These are phyloP conservation scores for Hypoxylon sp. DNA, from an alignment of 2,329 filamentous ascomycete genomes.

Conservation along the genomic window DNA sequence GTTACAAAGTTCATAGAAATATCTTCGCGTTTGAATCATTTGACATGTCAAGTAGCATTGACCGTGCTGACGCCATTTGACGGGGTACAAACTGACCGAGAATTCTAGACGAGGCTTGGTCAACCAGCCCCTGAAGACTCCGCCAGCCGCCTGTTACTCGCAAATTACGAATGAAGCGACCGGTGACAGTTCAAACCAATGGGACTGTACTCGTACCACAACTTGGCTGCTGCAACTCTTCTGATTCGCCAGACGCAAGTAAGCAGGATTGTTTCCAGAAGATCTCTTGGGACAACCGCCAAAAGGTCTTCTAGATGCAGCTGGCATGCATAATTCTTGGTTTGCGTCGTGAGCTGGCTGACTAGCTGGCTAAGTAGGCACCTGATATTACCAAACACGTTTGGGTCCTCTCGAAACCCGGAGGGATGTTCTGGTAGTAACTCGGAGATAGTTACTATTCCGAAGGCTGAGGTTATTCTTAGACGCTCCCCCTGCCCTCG, in stretches of 20 bases:
- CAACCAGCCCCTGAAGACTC: slow-evolving; percentile 1
- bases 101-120: slow-evolving; percentile 1
- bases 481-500: no score
- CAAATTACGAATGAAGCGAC: slow-evolving; percentile 8
- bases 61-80: slow-evolving; percentile 14
- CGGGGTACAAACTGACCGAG: slow-evolving; percentile 16
- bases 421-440: no score
- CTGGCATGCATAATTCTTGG: slow-evolving; percentile 3
- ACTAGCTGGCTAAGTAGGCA: no score
- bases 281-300: background rate
- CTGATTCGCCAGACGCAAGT: slow-evolving; percentile 8
- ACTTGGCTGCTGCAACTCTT: background rate
- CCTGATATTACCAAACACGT: no score
- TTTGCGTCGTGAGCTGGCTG: no score
- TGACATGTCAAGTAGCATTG: no score
- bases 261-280: slow-evolving; percentile 14
- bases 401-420: no score
- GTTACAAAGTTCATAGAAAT: no score
- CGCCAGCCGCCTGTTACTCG: slow-evolving; percentile 3
- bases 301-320: background rate
- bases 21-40: no score
- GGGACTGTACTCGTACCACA: background rate
- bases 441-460: no score
- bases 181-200: slow-evolving; percentile 13
- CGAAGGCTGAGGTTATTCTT: no score